Percentiles rank a stretch among this genome's conserved stretches.
Conservation (phyloP, 352 stramenopile genomes). For the Globisporangium okanoganense region DNA sequence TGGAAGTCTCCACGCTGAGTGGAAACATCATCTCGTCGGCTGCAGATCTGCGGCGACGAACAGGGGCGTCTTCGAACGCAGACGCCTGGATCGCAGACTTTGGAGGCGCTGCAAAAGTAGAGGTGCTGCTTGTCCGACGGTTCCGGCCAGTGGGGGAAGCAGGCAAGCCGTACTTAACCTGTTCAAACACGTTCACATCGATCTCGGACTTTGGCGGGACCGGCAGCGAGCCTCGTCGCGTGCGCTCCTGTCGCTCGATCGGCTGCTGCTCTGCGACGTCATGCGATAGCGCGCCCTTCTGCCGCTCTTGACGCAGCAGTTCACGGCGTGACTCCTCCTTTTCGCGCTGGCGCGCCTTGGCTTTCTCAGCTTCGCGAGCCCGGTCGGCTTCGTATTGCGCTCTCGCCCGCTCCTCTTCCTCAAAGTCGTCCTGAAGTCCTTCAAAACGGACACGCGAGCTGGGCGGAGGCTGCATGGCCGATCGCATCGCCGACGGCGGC, state of each 20-base stretch:
- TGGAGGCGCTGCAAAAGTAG: slow-evolving; percentile 25
- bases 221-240: slow-evolving; percentile 9
- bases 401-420: slow-evolving; percentile 11
- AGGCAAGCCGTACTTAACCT: not conserved
- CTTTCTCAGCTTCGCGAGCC: slow-evolving; percentile 5
- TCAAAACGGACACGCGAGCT: slow-evolving; percentile 35
- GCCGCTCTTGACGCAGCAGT: slow-evolving; percentile 7
- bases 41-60: slow-evolving; percentile 21
- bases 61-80: slow-evolving; percentile 31
- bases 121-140: not conserved
- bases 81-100: slow-evolving; percentile 48
- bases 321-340: slow-evolving; percentile 11
- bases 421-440: slow-evolving; percentile 7
- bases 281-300: slow-evolving; percentile 6
- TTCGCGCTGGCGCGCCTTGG: slow-evolving; percentile 9
- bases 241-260: not conserved
- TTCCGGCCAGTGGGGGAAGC: slow-evolving; percentile 2
- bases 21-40: slow-evolving; percentile 11
- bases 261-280: slow-evolving; percentile 5
- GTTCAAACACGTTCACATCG: slow-evolving; percentile 17
- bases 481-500: slow-evolving; percentile 30
- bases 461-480: slow-evolving; percentile 30
- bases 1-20: not conserved
- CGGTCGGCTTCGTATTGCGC: slow-evolving; percentile 1
- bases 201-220: slow-evolving; percentile 28